Evolutionary conservation across 2,329 filamentous ascomycete species (phyloP).

Genomic region (Trichoderma aggressivum): DNA sequence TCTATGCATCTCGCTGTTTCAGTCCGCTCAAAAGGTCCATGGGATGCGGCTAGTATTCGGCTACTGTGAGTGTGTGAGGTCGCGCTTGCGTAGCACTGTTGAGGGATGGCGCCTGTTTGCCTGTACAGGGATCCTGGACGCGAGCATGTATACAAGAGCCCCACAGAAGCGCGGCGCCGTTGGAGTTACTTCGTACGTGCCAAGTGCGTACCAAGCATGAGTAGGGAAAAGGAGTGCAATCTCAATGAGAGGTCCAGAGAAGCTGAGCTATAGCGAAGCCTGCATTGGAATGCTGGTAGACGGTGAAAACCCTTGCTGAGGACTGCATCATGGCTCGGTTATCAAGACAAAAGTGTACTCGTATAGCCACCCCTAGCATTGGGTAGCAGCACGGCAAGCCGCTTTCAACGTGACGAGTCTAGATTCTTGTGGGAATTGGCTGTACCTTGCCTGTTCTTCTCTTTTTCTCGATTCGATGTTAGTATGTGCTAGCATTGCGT

Average conservation of each 20-base stretch:
- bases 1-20: background rate
- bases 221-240: background rate
- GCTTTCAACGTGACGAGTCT: background rate
- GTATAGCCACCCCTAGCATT: background rate
- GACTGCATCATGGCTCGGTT: background rate
- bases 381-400: background rate
- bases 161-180: background rate
- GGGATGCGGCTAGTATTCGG: slow-evolving; percentile 7
- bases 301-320: background rate
- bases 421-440: background rate
- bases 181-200: background rate
- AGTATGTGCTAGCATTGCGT: background rate
- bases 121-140: background rate
- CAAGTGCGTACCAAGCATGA: background rate
- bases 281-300: background rate
- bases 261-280: background rate
- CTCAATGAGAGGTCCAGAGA: background rate
- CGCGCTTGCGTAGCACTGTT: background rate
- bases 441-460: background rate
- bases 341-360: background rate
- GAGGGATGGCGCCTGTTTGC: slow-evolving; percentile 1
- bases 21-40: slow-evolving; percentile 4
- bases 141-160: background rate
- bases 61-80: background rate
- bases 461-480: background rate